Base-by-base conservation (phyloP, 106 monocot species). In the Dioscorea alata region DNA sequence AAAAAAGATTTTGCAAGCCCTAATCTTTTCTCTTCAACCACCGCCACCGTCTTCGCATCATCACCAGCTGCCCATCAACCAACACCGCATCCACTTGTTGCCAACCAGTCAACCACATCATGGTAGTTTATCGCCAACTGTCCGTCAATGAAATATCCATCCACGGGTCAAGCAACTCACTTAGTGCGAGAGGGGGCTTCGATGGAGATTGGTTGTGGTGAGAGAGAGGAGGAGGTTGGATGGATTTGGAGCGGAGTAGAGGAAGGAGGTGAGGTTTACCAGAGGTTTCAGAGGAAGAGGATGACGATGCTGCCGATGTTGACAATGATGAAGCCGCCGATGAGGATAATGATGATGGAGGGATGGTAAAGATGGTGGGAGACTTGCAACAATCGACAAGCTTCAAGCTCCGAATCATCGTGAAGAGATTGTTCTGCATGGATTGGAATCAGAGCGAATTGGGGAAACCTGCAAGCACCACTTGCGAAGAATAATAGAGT, bases 401-500 rank as follows among this genome's bases (percentile, higher is more conserved):
- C 78, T 89, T 96, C 62, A 96, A 51, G 82, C 88, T 91, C 32
- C 91, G 76, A 33, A 96, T 91, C 28, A 79, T 86, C 54, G 91
- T 95, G 53, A 95, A 51, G 59, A 95, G 83, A 75, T 86, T 88
- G n/a, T n/a, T n/a, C n/a, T n/a, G n/a, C n/a, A n/a, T n/a, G n/a
- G n/a, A n/a, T n/a, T n/a, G n/a, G n/a, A n/a, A n/a, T n/a, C n/a
- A n/a, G n/a, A n/a, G n/a, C n/a, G n/a, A n/a, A n/a, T n/a, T n/a
- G n/a, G n/a, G n/a, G n/a, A n/a, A n/a, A n/a, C n/a, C n/a, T n/a
- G n/a, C n/a, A n/a, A n/a, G n/a, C n/a, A 60, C 63, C 20, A 73
- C 60, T 31, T 51, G 65, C 20, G 54, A 49, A 49, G 61, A 63
- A 49, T 32, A 49, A 49, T 23, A 62, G 61, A 35, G 13, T 25